phyloP scores from a whole-genome alignment of 495 filamentous ascomycete species.

The Penicillium paxilli region DNA sequence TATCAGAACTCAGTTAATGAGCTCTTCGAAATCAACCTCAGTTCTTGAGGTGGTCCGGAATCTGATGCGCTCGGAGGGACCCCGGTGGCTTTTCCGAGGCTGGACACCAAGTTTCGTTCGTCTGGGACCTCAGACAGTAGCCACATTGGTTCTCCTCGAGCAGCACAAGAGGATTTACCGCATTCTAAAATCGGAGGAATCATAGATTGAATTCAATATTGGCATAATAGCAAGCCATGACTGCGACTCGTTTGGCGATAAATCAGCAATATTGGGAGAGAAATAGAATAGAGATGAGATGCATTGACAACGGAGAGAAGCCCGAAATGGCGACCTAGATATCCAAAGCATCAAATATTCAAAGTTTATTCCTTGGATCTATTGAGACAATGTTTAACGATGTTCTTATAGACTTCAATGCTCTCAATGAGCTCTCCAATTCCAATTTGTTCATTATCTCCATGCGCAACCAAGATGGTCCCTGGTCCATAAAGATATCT shows the following conservation, averaged over 20 bases:
- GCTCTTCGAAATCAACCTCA: slow-evolving; percentile 6
- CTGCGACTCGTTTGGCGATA: no score
- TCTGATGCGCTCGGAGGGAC: slow-evolving; percentile 18
- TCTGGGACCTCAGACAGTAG: slow-evolving; percentile 79
- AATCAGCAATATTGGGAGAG: no score
- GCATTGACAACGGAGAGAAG: no score
- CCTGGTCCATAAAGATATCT: slow-evolving; percentile 81
- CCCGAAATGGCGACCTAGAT: no score
- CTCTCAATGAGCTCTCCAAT: slow-evolving; percentile 62
- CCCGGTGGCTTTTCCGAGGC: slow-evolving; percentile 78
- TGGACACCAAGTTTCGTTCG: slow-evolving; percentile 89
- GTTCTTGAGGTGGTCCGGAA: slow-evolving; percentile 13
- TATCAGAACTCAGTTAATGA: slow-evolving; percentile 86
- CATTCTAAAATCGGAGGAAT: not conserved
- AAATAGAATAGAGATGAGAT: no score
- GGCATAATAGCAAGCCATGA: no score
- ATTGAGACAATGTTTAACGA: not conserved
- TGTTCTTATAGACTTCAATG: slow-evolving; percentile 61
- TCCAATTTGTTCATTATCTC: slow-evolving; percentile 70
- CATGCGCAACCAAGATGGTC: slow-evolving; percentile 76
- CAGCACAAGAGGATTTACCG: slow-evolving; percentile 61
- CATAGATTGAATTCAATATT: not conserved
- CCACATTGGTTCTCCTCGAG: slow-evolving; percentile 83
- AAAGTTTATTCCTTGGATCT: no score
- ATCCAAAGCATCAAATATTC: no score